These are phyloP conservation scores for Penicillium coffeae DNA, from an alignment of 495 filamentous ascomycete genomes.

Conservation along the genomic window DNA sequence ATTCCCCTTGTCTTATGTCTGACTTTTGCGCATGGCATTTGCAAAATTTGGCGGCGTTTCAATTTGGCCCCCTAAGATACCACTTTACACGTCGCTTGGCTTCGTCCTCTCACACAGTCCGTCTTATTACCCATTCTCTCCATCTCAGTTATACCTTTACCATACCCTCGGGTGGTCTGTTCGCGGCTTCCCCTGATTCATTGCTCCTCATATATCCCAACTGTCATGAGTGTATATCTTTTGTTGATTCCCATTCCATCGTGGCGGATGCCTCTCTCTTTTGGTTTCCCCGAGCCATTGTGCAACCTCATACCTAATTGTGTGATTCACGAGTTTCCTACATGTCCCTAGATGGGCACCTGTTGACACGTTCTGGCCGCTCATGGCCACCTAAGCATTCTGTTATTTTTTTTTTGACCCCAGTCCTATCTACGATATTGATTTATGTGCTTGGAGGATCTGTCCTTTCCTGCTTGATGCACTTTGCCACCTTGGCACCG, in stretches of 20 bases:
- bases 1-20: constrained; percentile 31
- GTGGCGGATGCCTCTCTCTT: constrained; percentile 5
- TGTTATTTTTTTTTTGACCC: background rate
- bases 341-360: constrained; percentile 17
- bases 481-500: constrained; percentile 22
- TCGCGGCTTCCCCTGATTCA: constrained; percentile 14
- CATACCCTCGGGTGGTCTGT: background rate
- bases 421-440: constrained; percentile 13
- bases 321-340: constrained; percentile 20
- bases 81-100: constrained; percentile 35
- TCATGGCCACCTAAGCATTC: constrained; percentile 11
- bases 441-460: constrained; percentile 17
- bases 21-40: constrained; percentile 41
- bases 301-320: constrained; percentile 16
- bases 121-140: constrained; percentile 5
- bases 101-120: constrained; percentile 13
- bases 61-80: constrained; percentile 41
- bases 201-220: constrained; percentile 23
- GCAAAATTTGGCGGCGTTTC: constrained; percentile 42
- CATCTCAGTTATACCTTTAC: background rate
- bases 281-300: background rate
- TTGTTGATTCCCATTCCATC: constrained; percentile 9
- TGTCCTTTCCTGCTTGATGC: constrained; percentile 9
- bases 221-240: constrained; percentile 32
- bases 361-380: constrained; percentile 4